Base-by-base conservation (phyloP, 352 stramenopile genomes). In the Hyaloperonospora arabidopsidis region DNA sequence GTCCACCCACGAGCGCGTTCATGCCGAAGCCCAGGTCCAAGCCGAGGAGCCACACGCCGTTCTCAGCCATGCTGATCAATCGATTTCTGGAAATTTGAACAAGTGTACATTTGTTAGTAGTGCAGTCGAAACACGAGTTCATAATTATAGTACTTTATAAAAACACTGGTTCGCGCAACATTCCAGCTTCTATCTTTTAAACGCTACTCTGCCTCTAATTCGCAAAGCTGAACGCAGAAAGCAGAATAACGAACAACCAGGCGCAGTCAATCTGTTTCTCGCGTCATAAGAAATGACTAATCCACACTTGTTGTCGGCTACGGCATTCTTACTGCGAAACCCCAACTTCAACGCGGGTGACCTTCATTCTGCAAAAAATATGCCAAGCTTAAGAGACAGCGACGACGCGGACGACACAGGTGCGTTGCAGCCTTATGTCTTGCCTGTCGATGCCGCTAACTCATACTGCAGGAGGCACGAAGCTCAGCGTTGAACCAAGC, bases 1-100 rank as follows among this genome's bases (percentile, higher is more conserved):
- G 79, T 45, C 68, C 70, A 14, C 48, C 67, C 44, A 92, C 70
- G 36, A 92, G 68, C 62, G 79, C 71, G 52, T 88, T 89, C 35
- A 92, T 57, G 34, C 73, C 73, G 46, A 75, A 58, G 56, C 73
- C 73, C 52, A 84, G 54, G 4, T 71, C 68, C 10, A 63, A 65
- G 48, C 65, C 68, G 23, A 81, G 63, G 29, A 76, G 52, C 46
- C 70, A 52, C 21, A 59, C 56, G 17, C 61, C 53, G 23, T 73
- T 45, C 45, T 13, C 45, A n/a, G 34, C 44, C 50, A 54, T 55
- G 22, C 14, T 49, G 19, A 19, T 23, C 5, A 22, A 5, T 47
- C 38, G 49, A 45, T 46, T 14, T 57, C n/a, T 5, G 21, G 15
- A 36, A 28, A 44, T 34, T 55, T 39, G 28, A 21, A 19, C 25